Percentiles rank a stretch among this genome's conserved stretches.
phyloP scores from a whole-genome alignment of 306 rosid species.

The Notholithocarpus densiflorus region DNA sequence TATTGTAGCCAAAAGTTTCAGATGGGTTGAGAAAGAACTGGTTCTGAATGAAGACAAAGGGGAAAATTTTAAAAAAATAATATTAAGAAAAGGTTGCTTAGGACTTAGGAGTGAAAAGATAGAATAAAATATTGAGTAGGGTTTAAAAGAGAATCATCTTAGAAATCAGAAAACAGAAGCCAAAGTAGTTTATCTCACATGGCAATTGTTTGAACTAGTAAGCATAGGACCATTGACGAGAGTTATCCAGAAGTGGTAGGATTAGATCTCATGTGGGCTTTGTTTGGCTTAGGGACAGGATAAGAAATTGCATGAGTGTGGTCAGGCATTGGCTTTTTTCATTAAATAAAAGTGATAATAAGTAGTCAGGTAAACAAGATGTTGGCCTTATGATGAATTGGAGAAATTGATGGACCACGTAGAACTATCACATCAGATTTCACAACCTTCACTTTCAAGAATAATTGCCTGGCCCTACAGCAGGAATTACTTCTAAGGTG shows the following conservation, averaged over 20 bases:
- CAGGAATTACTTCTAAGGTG: slow-evolving; percentile 5
- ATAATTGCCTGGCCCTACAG: slow-evolving; percentile 24
- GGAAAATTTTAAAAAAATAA: neutral
- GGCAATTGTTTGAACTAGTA: slow-evolving; percentile 19
- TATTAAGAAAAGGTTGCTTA: neutral
- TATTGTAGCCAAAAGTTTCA: slow-evolving; percentile 13
- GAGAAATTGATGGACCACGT: slow-evolving; percentile 28
- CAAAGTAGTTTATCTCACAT: slow-evolving; percentile 13
- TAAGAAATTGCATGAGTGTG: slow-evolving; percentile 30
- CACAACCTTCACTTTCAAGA: slow-evolving; percentile 27
- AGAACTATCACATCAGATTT: slow-evolving; percentile 14
- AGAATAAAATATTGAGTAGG: slow-evolving; percentile 3
- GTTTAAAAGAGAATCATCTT: neutral
- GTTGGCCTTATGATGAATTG: slow-evolving; percentile 1
- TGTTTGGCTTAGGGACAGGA: slow-evolving; percentile 30
- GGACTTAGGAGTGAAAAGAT: neutral
- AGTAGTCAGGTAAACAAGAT: slow-evolving; percentile 20
- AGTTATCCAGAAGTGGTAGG: slow-evolving; percentile 31
- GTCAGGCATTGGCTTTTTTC: slow-evolving; percentile 29
- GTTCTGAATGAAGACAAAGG: slow-evolving; percentile 7
- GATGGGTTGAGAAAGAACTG: neutral
- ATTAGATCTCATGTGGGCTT: slow-evolving; percentile 32
- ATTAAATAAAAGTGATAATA: slow-evolving; percentile 24
- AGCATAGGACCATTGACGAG: slow-evolving; percentile 24
- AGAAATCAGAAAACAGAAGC: neutral